Percentiles rank a stretch among this genome's conserved stretches.
phyloP scores from a whole-genome alignment of 106 monocot species.

The Allium cepa region DNA sequence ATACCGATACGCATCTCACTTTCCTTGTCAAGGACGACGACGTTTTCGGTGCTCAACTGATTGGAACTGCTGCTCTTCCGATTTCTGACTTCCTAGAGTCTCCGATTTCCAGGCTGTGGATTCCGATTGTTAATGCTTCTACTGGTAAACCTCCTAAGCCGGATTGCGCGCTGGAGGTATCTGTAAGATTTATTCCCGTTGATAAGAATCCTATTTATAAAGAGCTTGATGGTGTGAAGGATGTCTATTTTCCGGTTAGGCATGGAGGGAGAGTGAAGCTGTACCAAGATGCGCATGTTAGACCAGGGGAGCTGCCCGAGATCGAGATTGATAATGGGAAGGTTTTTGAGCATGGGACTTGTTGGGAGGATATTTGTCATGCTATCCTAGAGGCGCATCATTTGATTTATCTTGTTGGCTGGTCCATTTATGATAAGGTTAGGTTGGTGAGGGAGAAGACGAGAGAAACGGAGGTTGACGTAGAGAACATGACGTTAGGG shows the following conservation, averaged over 20 bases:
- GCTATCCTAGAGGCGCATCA: slow-evolving; percentile 76
- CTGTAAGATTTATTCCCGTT: slow-evolving; percentile 25
- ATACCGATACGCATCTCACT: slow-evolving; percentile 25
- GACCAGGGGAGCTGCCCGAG: slow-evolving; percentile 47
- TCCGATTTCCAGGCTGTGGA: slow-evolving; percentile 27
- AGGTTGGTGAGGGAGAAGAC: slow-evolving; percentile 53
- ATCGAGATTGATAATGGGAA: slow-evolving; percentile 36
- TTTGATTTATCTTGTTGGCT: slow-evolving; percentile 64
- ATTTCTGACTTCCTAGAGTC: slow-evolving; percentile 12
- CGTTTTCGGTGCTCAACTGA: slow-evolving; percentile 55
- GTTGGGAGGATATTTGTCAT: slow-evolving; percentile 83
- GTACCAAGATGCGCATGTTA: slow-evolving; percentile 67
- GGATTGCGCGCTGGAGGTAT: slow-evolving; percentile 33
- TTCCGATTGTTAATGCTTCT: slow-evolving; percentile 24
- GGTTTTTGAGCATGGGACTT: slow-evolving; percentile 32
- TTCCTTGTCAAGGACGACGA: slow-evolving; percentile 70
- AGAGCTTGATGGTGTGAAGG: slow-evolving; percentile 26
- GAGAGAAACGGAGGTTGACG: slow-evolving; percentile 12
- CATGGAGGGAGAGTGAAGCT: slow-evolving; percentile 49
- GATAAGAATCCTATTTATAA: slow-evolving; percentile 14
- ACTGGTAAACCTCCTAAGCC: slow-evolving; percentile 37
- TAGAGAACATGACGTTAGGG: slow-evolving; percentile 33
- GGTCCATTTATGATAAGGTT: slow-evolving; percentile 59
- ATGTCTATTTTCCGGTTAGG: slow-evolving; percentile 43
- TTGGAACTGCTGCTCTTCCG: slow-evolving; percentile 44